Evolutionary conservation across 306 rosid species (phyloP).

Genomic region (Hippophae gyantsensis): DNA sequence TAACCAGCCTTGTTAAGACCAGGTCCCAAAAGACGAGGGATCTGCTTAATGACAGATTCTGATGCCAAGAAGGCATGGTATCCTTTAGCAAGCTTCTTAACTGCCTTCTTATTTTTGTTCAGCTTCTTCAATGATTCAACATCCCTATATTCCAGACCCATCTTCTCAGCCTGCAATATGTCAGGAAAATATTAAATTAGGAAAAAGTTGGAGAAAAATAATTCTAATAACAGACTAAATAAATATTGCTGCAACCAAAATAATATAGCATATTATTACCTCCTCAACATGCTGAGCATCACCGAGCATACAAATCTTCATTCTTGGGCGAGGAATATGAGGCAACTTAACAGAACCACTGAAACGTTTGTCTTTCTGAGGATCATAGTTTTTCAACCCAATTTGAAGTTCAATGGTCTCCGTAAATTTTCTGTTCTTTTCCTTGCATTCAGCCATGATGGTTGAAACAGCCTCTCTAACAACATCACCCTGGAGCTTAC

Average conservation of each 20-base stretch:
- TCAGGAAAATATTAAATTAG: neutral
- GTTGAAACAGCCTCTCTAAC: conserved; percentile 55
- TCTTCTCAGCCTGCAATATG: conserved; percentile 56
- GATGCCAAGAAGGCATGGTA: conserved; percentile 85
- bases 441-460: conserved; percentile 40
- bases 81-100: conserved; percentile 73
- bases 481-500: conserved; percentile 80
- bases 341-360: conserved; percentile 80
- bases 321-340: conserved; percentile 78
- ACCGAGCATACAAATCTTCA: conserved; percentile 89
- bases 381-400: conserved; percentile 77
- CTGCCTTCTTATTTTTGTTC: conserved; percentile 70
- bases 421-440: conserved; percentile 49
- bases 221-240: too few relatives aligned
- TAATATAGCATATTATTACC: conserved; percentile 25
- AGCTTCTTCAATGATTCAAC: conserved; percentile 78
- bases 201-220: too few relatives aligned
- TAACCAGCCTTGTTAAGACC: conserved; percentile 92
- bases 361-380: conserved; percentile 84
- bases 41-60: conserved; percentile 82
- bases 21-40: conserved; percentile 83
- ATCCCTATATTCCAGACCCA: conserved; percentile 71
- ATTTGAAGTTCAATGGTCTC: conserved; percentile 85
- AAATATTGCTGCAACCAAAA: neutral
- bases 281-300: conserved; percentile 90